Evolutionary conservation across 2,329 filamentous ascomycete genomes (phyloP).

Genomic region (Aschersonia sp.): DNA sequence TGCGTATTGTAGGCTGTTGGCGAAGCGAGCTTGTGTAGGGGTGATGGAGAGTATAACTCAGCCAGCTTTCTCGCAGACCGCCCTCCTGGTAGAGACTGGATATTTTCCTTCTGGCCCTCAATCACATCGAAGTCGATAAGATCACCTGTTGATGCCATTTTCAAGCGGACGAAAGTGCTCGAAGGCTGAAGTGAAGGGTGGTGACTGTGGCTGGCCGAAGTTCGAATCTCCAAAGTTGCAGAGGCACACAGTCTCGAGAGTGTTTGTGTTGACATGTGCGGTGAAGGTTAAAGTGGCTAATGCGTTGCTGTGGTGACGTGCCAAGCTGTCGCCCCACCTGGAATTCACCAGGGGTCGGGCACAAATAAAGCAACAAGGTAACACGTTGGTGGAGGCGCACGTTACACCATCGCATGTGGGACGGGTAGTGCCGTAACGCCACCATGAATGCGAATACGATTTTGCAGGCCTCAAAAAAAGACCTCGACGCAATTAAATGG

Average conservation of each 20-base stretch:
- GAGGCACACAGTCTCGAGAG: neutral
- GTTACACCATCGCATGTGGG: no score
- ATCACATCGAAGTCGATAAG: constrained; percentile 77
- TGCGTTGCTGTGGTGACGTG: constrained; percentile 1
- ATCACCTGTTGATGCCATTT: constrained; percentile 35
- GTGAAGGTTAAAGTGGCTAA: neutral
- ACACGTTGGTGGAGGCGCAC: no score
- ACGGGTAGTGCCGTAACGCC: no score
- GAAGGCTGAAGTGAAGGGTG: no score
- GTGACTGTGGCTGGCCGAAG: no score
- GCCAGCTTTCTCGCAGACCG: constrained; percentile 82
- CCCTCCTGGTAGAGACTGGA: constrained; percentile 77
- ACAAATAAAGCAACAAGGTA: neutral
- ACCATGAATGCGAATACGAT: no score
- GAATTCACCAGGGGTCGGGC: neutral
- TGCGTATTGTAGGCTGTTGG: constrained; percentile 59
- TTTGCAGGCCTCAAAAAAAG: no score
- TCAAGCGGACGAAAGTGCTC: neutral
- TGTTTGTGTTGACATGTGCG: no score
- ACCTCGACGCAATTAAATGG: no score
- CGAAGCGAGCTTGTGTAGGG: constrained; percentile 40
- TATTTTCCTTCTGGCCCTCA: constrained; percentile 95
- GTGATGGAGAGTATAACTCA: constrained; percentile 59
- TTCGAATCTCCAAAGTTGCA: neutral
- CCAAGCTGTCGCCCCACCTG: constrained; percentile 1